phyloP scores from a whole-genome alignment of 805 yeast species.

The Monosporozyma yasuniensis region DNA sequence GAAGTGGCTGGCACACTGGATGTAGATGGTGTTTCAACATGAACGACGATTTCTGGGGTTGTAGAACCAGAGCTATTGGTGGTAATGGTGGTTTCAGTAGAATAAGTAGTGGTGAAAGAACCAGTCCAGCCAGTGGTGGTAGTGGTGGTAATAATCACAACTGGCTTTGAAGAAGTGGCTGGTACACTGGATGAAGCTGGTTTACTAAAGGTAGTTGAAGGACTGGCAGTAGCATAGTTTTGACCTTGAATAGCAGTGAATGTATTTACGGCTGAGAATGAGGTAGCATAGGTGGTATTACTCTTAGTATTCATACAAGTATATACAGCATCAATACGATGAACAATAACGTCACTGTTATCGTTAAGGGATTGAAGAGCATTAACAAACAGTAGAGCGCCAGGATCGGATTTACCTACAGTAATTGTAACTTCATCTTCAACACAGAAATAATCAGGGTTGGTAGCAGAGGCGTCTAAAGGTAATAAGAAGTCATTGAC shows the following conservation, averaged over 20 bases:
- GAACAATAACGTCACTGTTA: constrained; percentile 16
- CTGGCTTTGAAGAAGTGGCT: constrained; percentile 6
- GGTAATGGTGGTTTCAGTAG: constrained; percentile 6
- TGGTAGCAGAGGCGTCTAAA: constrained; percentile 8
- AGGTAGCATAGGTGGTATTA: constrained; percentile 14
- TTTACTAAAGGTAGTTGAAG: constrained; percentile 5
- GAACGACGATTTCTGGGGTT: constrained; percentile 1
- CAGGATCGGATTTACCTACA: constrained; percentile 18
- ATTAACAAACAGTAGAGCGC: constrained; percentile 27
- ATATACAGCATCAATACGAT: constrained; percentile 14
- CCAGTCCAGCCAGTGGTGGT: constrained; percentile 15
- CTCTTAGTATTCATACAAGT: constrained; percentile 25
- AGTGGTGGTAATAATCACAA: constrained; percentile 7
- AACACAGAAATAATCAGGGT: constrained; percentile 18
- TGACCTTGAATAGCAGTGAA: constrained; percentile 10
- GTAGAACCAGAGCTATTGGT: constrained; percentile 1
- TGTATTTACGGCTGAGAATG: constrained; percentile 8
- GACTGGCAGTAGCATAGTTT: constrained; percentile 12
- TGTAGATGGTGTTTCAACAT: not conserved
- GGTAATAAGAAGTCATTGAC: constrained; percentile 33
- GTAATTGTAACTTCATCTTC: constrained; percentile 15
- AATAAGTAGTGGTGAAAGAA: constrained; percentile 2
- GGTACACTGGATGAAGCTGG: constrained; percentile 8
- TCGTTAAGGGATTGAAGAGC: constrained; percentile 24
- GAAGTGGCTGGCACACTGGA: not conserved